phyloP scores from a whole-genome alignment of 2,329 filamentous ascomycete genomes.

The Scortechinia acanthostroma region DNA sequence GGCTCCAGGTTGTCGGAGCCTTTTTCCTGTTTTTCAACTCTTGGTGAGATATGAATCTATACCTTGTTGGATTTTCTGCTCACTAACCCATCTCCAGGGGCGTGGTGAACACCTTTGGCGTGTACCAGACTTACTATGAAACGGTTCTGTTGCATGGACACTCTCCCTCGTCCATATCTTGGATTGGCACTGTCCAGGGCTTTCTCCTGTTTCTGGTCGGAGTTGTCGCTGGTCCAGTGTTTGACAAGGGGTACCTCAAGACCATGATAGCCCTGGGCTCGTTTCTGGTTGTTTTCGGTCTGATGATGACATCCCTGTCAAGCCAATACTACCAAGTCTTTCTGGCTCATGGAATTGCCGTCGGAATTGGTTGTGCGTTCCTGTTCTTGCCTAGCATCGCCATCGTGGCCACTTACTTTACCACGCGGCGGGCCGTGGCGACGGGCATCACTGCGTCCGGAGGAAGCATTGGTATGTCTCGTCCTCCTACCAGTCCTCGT shows the following conservation, averaged over 20 bases:
- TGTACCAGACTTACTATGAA: constrained; percentile 44
- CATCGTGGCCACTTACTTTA: constrained; percentile 22
- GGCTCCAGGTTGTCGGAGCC: constrained; percentile 15
- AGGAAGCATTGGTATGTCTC: too few relatives aligned
- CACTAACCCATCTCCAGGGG: constrained; percentile 18
- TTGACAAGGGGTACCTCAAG: constrained; percentile 35
- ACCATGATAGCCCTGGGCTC: constrained; percentile 28
- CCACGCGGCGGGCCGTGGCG: constrained; percentile 14
- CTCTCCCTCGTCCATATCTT: constrained; percentile 29
- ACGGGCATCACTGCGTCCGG: constrained; percentile 22
- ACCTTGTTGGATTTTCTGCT: neutral
- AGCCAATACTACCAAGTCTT: constrained; percentile 33
- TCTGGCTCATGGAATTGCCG: constrained; percentile 31
- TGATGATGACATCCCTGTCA: constrained; percentile 30
- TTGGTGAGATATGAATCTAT: constrained; percentile 13
- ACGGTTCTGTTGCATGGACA: constrained; percentile 22
- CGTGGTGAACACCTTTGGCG: constrained; percentile 36
- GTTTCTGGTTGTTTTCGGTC: constrained; percentile 32
- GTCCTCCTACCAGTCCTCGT: neutral
- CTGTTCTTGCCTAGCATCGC: constrained; percentile 26
- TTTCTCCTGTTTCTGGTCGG: constrained; percentile 34
- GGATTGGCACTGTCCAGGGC: constrained; percentile 36
- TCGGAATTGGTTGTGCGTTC: constrained; percentile 33
- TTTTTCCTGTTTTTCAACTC: constrained; percentile 18
- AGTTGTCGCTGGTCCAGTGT: constrained; percentile 32